These are phyloP conservation scores for Amanita brunnescens DNA, from an alignment of 768 basidiomycete species.

Conservation along the genomic window DNA sequence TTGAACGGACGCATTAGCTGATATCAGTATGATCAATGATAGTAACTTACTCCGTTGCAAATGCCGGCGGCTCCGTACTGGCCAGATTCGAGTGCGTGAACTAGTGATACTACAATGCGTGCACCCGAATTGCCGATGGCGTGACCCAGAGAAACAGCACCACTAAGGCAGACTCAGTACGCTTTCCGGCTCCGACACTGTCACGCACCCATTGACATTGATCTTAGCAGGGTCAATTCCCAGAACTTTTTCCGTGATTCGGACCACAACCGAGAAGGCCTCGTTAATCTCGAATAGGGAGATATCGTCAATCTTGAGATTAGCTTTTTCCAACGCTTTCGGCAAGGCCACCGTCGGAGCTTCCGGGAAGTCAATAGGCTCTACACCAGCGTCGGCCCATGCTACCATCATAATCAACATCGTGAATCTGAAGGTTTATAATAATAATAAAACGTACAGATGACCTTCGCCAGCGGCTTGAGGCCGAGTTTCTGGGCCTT, in stretches of 20 bases:
- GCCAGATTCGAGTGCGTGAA: constrained; percentile 85
- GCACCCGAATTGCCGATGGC: constrained; percentile 95
- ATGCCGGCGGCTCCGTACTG: constrained; percentile 95
- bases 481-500: constrained; percentile 88
- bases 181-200: constrained; percentile 3
- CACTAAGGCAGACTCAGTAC: constrained; percentile 38
- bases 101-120: constrained; percentile 87
- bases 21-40: background rate
- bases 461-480: constrained; percentile 87
- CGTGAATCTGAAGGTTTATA: constrained; percentile 6
- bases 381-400: constrained; percentile 94
- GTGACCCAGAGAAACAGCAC: constrained; percentile 93
- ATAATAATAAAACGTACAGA: constrained; percentile 52
- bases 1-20: constrained; percentile 13
- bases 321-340: constrained; percentile 78
- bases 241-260: constrained; percentile 84
- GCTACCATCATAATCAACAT: constrained; percentile 37
- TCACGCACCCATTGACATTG: constrained; percentile 75
- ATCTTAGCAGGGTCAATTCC: constrained; percentile 80
- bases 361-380: constrained; percentile 94
- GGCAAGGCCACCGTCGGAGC: constrained; percentile 93
- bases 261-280: constrained; percentile 92
- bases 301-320: constrained; percentile 75
- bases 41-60: constrained; percentile 82
- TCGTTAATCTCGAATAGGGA: constrained; percentile 95